Evolutionary conservation across 495 filamentous ascomycete species (phyloP).

Genomic region (Aspergillus carlsbadensis): DNA sequence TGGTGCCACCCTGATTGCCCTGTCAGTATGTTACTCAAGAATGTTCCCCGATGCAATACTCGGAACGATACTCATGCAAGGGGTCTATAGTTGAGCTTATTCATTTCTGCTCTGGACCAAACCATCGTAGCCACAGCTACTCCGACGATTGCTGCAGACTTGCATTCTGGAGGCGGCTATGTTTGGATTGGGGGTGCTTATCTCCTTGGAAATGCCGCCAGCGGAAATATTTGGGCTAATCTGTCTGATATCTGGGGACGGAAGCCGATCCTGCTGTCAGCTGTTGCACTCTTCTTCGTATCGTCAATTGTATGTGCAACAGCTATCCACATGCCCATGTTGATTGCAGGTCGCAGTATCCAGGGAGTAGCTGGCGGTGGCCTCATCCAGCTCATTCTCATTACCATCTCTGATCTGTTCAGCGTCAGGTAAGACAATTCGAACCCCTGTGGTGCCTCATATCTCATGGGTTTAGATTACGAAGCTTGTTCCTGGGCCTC

Average conservation of each 20-base stretch:
- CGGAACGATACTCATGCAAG: slow-evolving; percentile 6
- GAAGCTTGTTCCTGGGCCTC: slow-evolving; percentile 54
- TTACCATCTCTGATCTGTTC: slow-evolving; percentile 58
- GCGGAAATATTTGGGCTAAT: slow-evolving; percentile 55
- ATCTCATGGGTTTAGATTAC: slow-evolving; percentile 30
- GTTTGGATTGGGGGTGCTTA: slow-evolving; percentile 70
- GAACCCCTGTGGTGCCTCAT: not conserved
- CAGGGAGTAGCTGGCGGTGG: slow-evolving; percentile 58
- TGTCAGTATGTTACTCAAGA: slow-evolving; percentile 23
- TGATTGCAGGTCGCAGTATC: slow-evolving; percentile 55
- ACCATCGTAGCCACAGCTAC: slow-evolving; percentile 64
- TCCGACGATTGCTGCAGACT: slow-evolving; percentile 54
- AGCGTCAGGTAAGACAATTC: slow-evolving; percentile 46
- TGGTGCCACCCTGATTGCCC: slow-evolving; percentile 26
- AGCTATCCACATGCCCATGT: slow-evolving; percentile 48
- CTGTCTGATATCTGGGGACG: slow-evolving; percentile 62
- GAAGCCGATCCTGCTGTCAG: slow-evolving; percentile 50
- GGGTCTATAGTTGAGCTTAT: slow-evolving; percentile 39
- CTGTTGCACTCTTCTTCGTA: slow-evolving; percentile 44
- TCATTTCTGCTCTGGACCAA: slow-evolving; percentile 62
- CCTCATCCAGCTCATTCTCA: slow-evolving; percentile 50
- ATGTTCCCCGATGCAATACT: not conserved
- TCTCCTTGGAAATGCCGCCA: slow-evolving; percentile 54
- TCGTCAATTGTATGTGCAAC: slow-evolving; percentile 49
- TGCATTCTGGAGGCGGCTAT: slow-evolving; percentile 61